Conservation (phyloP, 2,329 filamentous ascomycete genomes). For the Ascochyta koolunga region DNA sequence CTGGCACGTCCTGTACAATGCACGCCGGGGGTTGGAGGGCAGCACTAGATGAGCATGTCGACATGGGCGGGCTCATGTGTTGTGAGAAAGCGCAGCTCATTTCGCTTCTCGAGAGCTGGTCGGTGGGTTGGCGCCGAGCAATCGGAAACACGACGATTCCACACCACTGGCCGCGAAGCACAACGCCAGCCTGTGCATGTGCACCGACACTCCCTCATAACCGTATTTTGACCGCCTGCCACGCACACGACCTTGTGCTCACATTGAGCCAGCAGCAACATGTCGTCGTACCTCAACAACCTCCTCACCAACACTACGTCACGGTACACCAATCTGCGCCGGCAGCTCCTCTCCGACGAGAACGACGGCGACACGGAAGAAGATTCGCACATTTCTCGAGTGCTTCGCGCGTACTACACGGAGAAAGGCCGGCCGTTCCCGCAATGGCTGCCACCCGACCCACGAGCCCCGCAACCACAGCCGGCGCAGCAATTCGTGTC, state of each 20-base stretch:
- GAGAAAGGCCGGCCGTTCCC: constrained; percentile 86
- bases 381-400: constrained; percentile 92
- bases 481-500: constrained; percentile 59
- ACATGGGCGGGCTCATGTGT: too few species aligned
- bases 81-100: constrained; percentile 8
- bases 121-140: constrained; percentile 12
- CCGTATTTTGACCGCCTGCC: not conserved
- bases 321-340: constrained; percentile 64
- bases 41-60: too few species aligned
- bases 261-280: constrained; percentile 18
- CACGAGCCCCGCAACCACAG: constrained; percentile 68
- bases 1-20: not conserved
- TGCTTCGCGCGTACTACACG: constrained; percentile 88
- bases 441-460: constrained; percentile 86
- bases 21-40: not conserved
- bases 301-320: constrained; percentile 64
- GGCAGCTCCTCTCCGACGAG: constrained; percentile 69
- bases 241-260: constrained; percentile 1
- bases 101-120: constrained; percentile 9
- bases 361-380: constrained; percentile 69
- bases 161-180: constrained; percentile 3
- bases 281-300: constrained; percentile 80
- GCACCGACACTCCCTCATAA: constrained; percentile 2
- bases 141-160: constrained; percentile 8
- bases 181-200: constrained; percentile 11